Percentiles rank a stretch among this genome's conserved stretches.
Conservation (phyloP, 306 rosid species). For the Malus sieversii region DNA sequence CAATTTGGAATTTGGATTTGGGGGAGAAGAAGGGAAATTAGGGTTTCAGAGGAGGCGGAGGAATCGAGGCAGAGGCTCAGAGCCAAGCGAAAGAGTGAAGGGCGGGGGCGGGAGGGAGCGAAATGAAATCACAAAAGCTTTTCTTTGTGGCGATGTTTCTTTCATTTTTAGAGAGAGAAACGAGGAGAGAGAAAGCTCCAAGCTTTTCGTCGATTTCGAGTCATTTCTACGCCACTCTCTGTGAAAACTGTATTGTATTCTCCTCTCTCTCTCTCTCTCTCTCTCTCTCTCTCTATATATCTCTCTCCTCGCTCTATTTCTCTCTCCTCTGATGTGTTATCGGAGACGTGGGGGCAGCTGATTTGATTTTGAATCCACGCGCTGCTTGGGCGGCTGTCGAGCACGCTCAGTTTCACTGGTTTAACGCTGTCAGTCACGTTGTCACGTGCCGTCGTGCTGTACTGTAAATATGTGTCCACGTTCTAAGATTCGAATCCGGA, state of each 20-base stretch:
- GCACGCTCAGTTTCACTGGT: not conserved
- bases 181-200: not conserved
- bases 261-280: not conserved
- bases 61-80: constrained; percentile 18
- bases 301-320: not conserved
- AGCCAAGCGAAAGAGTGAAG: not conserved
- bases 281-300: not conserved
- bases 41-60: constrained; percentile 40
- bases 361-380: not conserved
- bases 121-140: not conserved
- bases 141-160: not conserved
- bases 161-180: constrained; percentile 13
- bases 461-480: not conserved
- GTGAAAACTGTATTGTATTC: too few relatives aligned
- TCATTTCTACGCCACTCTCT: constrained; percentile 44
- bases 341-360: not conserved
- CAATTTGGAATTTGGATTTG: not conserved
- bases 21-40: not conserved
- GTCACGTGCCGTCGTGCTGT: not conserved
- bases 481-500: not conserved
- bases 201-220: constrained; percentile 18
- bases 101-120: constrained; percentile 5
- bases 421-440: not conserved
- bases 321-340: not conserved
- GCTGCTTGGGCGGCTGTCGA: not conserved